phyloP scores from a whole-genome alignment of 768 basidiomycete species.

The Nevesoporus exiguus region DNA sequence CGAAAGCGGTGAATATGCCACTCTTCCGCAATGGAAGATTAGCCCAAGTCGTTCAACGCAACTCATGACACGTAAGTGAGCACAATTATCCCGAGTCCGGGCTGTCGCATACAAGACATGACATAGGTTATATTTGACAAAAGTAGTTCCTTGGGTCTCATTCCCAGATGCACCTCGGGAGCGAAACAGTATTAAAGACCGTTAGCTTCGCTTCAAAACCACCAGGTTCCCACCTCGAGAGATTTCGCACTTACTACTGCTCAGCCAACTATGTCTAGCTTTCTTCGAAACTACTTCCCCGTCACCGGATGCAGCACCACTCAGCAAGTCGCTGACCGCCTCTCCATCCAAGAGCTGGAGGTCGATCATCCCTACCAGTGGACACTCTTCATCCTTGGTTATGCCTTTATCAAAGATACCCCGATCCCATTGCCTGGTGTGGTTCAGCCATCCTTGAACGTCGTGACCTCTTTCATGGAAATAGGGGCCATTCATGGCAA shows the following conservation, averaged over 20 bases:
- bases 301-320: conserved; percentile 17
- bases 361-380: conserved; percentile 24
- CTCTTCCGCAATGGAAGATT: no score
- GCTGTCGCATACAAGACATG: not conserved
- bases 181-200: conserved; percentile 6
- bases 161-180: not conserved
- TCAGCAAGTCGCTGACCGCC: conserved; percentile 18
- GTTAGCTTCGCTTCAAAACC: not conserved
- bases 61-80: not conserved
- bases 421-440: conserved; percentile 15
- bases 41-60: not conserved
- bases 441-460: conserved; percentile 10
- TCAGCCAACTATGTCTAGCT: not conserved
- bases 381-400: conserved; percentile 26
- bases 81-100: not conserved
- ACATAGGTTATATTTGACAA: not conserved
- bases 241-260: not conserved
- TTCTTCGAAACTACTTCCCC: conserved; percentile 16
- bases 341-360: conserved; percentile 21
- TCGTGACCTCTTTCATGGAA: conserved; percentile 18
- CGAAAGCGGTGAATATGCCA: no score
- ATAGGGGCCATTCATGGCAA: conserved; percentile 25
- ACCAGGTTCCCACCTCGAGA: conserved; percentile 1
- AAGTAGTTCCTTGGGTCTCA: not conserved
- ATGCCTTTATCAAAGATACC: conserved; percentile 8